A percentile compares a stretch with the other conserved stretches of the same genome.
phyloP scores from a whole-genome alignment of 768 basidiomycete genomes.

The Termitomyces bulborhizus region DNA sequence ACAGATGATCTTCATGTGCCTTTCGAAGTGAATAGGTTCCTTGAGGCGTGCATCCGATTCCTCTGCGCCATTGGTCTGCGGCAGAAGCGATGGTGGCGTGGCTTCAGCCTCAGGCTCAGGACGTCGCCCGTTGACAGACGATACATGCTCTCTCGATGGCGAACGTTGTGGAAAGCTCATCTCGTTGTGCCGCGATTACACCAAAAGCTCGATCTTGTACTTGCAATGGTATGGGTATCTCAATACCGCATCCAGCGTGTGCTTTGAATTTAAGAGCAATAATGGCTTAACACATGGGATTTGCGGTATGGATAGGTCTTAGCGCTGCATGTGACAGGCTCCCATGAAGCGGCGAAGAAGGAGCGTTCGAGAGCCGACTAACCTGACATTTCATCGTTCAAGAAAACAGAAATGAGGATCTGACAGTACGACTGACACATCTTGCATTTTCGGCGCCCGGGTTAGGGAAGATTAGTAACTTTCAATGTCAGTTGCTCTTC shows the following conservation, averaged over 20 bases:
- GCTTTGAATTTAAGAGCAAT: not conserved
- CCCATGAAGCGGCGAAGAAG: not conserved
- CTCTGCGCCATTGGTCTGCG: not conserved
- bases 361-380: no score
- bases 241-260: not conserved
- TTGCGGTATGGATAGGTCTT: no score
- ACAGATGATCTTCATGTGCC: conserved; percentile 23
- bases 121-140: not conserved
- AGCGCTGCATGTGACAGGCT: not conserved
- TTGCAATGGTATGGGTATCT: not conserved
- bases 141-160: no score
- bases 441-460: no score
- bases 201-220: not conserved
- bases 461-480: no score
- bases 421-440: no score
- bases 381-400: no score
- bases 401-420: no score
- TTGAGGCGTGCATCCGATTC: conserved; percentile 6
- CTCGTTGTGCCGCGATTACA: not conserved
- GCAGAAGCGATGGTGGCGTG: not conserved
- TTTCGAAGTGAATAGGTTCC: conserved; percentile 22
- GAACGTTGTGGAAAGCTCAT: not conserved
- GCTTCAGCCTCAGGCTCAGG: not conserved
- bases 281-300: not conserved
- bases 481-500: no score